Base-by-base conservation (phyloP, 1,284 basidiomycete species). In the Cutaneotrichosporon mucoides region DNA sequence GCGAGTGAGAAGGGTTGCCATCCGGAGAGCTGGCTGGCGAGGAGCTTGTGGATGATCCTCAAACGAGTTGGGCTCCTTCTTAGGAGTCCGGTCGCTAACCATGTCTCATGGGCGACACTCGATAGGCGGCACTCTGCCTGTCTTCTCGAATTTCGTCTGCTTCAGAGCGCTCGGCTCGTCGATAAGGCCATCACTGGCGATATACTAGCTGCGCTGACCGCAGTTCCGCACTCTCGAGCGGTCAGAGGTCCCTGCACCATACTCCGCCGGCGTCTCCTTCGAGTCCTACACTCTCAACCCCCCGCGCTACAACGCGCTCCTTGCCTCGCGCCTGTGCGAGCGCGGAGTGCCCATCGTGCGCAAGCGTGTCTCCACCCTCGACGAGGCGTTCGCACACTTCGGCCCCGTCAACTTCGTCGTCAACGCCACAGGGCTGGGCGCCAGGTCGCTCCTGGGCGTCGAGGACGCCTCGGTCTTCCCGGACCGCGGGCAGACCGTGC, bases 401-500 rank as follows among this genome's bases (percentile, higher is more conserved):
- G 69, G 70, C 6, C 54, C 54, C 10, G 67, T 70, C 0, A 52
- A 63, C 13, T 51, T 81, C 6, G 71, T 82, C 7, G 73, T 83
- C 50, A 82, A 83, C 56, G 79, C 80, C 1, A 79, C 79, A 0
- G 81, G 80, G 4, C 63, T 72, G 2, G 88, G 88, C 10, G 84
- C 89, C 9, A 81, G 85, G 10, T 83, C 83, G 13, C 80, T 94
- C 10, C 84, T 88, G n/a, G 91, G 90, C 4, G 85, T 94, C 3
- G 85, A 90, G 64, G 88, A 92, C 71, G 79, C 81, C 55, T 76
- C 79, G 13, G 82, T 92, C 24, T 85, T 85, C 71, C 92, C 92
- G 0, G 84, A 92, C 55, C 83, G 90, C 45, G 93, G 93, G 0
- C 93, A 96, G 77, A 93, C 90, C 0, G 84, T 92, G 8, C 77